Percentiles rank a stretch among this genome's conserved stretches.
Conservation (phyloP, 305 asterid species). For the Solanum aculeatissimum region DNA sequence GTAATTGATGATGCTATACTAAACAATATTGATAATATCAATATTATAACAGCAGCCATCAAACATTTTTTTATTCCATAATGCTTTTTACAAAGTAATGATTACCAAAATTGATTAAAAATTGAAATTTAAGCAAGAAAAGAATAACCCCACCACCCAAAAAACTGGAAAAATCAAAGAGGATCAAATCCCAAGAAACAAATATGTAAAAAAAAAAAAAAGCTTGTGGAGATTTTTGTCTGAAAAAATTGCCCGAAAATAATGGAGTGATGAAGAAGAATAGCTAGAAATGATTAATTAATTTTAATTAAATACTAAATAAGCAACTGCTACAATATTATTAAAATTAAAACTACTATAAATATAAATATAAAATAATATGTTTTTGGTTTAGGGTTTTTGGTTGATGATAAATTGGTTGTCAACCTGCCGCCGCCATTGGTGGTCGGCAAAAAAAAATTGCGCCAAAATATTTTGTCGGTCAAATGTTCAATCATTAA, state of each 20-base stretch:
- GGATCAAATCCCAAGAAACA: background rate
- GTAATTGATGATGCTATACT: background rate
- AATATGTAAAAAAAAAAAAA: background rate
- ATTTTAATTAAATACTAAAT: background rate
- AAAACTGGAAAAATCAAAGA: background rate
- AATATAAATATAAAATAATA: too few relatives aligned
- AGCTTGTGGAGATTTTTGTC: background rate
- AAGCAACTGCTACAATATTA: too few relatives aligned
- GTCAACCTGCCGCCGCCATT: constrained; percentile 8
- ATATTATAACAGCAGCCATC: background rate
- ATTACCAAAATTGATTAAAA: background rate
- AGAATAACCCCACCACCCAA: constrained; percentile 5
- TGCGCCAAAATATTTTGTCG: constrained; percentile 16
- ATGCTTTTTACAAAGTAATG: background rate
- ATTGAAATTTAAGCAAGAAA: background rate
- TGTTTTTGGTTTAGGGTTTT: background rate
- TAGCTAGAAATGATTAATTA: background rate
- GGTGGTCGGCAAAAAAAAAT: constrained; percentile 7
- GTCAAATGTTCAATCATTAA: background rate
- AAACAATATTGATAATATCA: background rate
- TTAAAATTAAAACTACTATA: too few relatives aligned
- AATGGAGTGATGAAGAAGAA: background rate
- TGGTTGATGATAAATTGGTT: background rate
- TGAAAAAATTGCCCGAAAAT: background rate
- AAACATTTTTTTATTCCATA: background rate